These are phyloP conservation scores for Xylariaceae sp. DNA, from an alignment of 2,329 filamentous ascomycete species.

Conservation along the genomic window DNA sequence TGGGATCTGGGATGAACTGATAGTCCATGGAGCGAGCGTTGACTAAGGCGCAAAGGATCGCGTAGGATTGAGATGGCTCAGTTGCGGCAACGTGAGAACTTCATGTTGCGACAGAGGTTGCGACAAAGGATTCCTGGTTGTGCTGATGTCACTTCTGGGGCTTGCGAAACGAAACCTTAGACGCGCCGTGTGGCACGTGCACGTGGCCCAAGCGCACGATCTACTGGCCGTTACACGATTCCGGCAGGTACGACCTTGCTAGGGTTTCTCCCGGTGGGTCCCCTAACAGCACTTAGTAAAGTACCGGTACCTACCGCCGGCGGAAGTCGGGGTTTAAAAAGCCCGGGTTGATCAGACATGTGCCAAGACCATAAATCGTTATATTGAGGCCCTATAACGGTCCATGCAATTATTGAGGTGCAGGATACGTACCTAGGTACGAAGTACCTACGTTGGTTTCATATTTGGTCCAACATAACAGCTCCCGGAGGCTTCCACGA, in stretches of 20 bases:
- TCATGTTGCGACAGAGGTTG: not conserved
- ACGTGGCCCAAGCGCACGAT: not conserved
- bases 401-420: too few relatives aligned
- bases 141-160: conserved; percentile 17
- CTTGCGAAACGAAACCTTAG: conserved; percentile 5
- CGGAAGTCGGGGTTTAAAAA: too few relatives aligned
- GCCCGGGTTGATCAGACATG: too few relatives aligned
- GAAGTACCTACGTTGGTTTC: too few relatives aligned
- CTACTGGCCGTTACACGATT: not conserved
- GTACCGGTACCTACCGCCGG: too few relatives aligned
- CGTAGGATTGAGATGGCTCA: not conserved
- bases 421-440: too few relatives aligned
- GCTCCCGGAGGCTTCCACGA: too few relatives aligned
- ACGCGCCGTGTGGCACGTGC: conserved; percentile 16
- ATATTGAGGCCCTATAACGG: too few relatives aligned
- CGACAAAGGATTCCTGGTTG: not conserved
- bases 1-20: conserved; percentile 12
- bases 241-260: not conserved
- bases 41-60: not conserved
- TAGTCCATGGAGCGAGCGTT: conserved; percentile 25
- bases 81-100: conserved; percentile 10
- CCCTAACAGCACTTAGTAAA: too few relatives aligned
- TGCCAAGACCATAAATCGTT: too few relatives aligned
- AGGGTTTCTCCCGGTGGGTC: too few relatives aligned
- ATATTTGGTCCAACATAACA: too few relatives aligned